A percentile compares a stretch with the other conserved stretches of the same genome.
Conservation (phyloP, 1,284 basidiomycete species). For the Austropuccinia psidii region DNA sequence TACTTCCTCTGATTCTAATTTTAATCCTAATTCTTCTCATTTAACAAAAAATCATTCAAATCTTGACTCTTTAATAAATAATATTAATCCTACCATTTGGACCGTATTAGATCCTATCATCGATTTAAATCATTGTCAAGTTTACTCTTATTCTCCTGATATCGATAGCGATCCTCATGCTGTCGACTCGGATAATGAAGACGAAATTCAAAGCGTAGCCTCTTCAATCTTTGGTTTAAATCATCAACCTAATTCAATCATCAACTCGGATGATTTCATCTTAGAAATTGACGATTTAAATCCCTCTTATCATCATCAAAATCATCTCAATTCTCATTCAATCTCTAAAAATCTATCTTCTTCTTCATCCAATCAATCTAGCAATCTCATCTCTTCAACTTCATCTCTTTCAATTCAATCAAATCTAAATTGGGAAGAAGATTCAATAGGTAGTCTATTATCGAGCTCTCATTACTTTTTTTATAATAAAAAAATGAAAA, state of each 20-base stretch:
- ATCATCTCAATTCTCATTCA: neutral
- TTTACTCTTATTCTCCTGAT: conserved; percentile 89
- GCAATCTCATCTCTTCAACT: neutral
- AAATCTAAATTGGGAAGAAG: conserved; percentile 44
- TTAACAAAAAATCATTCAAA: conserved; percentile 39
- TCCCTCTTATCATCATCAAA: neutral
- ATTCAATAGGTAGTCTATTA: conserved; percentile 65
- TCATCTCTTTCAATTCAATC: neutral
- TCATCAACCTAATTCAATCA: neutral
- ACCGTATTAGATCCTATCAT: conserved; percentile 84
- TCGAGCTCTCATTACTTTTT: conserved; percentile 99
- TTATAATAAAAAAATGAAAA: conserved; percentile 80
- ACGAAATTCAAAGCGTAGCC: conserved; percentile 51
- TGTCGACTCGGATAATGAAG: conserved; percentile 54
- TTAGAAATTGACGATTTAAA: conserved; percentile 21
- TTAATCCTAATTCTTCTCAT: conserved; percentile 41
- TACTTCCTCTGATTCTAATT: conserved; percentile 11
- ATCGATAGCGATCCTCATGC: conserved; percentile 92
- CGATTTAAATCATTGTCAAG: conserved; percentile 82
- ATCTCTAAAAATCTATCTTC: neutral
- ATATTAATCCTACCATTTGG: conserved; percentile 72
- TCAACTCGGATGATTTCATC: neutral
- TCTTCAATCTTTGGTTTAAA: conserved; percentile 26
- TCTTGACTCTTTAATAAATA: conserved; percentile 43
- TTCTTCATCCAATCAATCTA: neutral